Evolutionary conservation across 768 basidiomycete genomes (phyloP).

Genomic region (Tylopilus vinaceipallidus): DNA sequence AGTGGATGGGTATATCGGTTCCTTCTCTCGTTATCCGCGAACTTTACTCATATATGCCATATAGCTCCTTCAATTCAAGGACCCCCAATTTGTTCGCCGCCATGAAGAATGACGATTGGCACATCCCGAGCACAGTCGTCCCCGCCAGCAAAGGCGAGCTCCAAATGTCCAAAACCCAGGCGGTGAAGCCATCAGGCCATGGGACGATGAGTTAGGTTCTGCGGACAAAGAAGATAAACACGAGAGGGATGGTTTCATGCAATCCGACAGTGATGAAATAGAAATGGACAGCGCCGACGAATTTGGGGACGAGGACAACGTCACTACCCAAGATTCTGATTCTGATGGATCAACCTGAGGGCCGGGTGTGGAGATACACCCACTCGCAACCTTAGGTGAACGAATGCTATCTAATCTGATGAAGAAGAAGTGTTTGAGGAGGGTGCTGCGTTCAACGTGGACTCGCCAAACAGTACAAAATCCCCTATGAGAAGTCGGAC

Average conservation of each 20-base stretch:
- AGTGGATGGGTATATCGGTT: slow-evolving; percentile 6
- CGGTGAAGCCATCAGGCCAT: slow-evolving; percentile 14
- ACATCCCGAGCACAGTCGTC: slow-evolving; percentile 9
- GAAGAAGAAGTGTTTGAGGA: background rate
- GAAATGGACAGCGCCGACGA: background rate
- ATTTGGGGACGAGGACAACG: background rate
- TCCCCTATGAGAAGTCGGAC: background rate
- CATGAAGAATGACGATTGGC: slow-evolving; percentile 7
- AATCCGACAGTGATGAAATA: background rate
- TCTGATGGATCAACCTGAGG: background rate
- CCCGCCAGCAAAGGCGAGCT: slow-evolving; percentile 1
- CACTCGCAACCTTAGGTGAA: background rate
- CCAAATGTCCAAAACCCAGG: slow-evolving; percentile 9
- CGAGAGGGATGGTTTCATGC: slow-evolving; percentile 7
- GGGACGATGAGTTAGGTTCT: slow-evolving; percentile 11
- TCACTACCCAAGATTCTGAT: background rate
- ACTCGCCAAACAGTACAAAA: slow-evolving; percentile 9
- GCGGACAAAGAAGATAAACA: slow-evolving; percentile 9
- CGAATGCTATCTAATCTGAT: slow-evolving; percentile 5
- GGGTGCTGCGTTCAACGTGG: background rate
- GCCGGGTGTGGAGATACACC: background rate
- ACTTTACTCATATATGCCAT: too few species aligned
- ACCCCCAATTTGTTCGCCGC: slow-evolving; percentile 11
- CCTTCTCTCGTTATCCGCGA: too few species aligned
- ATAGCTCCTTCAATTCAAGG: slow-evolving; percentile 7